Evolutionary conservation across 805 yeast species (phyloP).

Genomic region (Zygosaccharomyces kombuchaensis): DNA sequence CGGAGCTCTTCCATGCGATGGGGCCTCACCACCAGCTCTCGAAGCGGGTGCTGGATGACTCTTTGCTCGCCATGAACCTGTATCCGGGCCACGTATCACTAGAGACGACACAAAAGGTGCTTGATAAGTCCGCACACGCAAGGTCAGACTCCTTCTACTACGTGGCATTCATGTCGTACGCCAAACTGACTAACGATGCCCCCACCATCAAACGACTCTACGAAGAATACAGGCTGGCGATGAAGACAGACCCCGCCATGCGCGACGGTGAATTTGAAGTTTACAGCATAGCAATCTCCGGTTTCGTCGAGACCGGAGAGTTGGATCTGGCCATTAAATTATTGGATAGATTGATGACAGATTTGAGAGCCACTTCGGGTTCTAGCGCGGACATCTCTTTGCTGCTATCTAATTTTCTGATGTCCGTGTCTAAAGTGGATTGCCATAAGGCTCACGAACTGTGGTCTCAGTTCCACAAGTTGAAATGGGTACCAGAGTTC

Average conservation of each 20-base stretch:
- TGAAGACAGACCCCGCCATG: slow-evolving; percentile 19
- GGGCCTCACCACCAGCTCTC: slow-evolving; percentile 41
- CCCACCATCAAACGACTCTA: slow-evolving; percentile 39
- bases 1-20: slow-evolving; percentile 43
- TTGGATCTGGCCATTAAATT: slow-evolving; percentile 49
- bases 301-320: slow-evolving; percentile 50
- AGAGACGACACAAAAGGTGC: slow-evolving; percentile 31
- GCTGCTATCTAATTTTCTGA: slow-evolving; percentile 43
- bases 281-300: slow-evolving; percentile 48
- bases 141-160: slow-evolving; percentile 36
- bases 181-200: slow-evolving; percentile 38
- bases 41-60: slow-evolving; percentile 42
- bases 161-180: slow-evolving; percentile 39
- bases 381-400: slow-evolving; percentile 36
- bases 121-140: slow-evolving; percentile 27
- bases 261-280: slow-evolving; percentile 42
- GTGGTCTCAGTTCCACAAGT: slow-evolving; percentile 36
- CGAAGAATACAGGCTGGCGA: slow-evolving; percentile 35
- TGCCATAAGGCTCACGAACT: slow-evolving; percentile 35
- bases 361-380: slow-evolving; percentile 38
- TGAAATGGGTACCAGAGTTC: slow-evolving; percentile 41
- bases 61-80: slow-evolving; percentile 43
- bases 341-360: slow-evolving; percentile 49
- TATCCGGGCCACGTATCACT: slow-evolving; percentile 38
- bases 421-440: slow-evolving; percentile 36